A percentile compares a stretch with the other conserved stretches of the same genome.
phyloP scores from a whole-genome alignment of 768 basidiomycete genomes.

The Agrocybe chaxingu region DNA sequence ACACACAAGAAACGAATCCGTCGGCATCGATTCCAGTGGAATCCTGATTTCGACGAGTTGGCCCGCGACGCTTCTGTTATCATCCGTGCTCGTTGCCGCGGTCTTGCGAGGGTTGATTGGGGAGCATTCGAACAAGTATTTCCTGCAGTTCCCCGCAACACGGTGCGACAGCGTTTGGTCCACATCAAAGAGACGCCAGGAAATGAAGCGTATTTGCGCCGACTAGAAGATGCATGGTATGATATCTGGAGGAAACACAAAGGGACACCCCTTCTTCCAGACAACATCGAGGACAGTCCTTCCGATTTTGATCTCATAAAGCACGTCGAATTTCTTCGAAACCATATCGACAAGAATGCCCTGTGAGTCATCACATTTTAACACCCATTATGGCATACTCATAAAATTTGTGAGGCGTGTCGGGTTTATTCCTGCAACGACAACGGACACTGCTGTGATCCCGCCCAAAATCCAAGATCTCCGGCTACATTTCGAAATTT shows the following conservation, averaged over 20 bases:
- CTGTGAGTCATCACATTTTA: constrained; percentile 51
- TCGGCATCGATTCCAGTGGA: constrained; percentile 80
- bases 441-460: constrained; percentile 31
- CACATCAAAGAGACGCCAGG: constrained; percentile 60
- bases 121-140: constrained; percentile 77
- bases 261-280: constrained; percentile 65
- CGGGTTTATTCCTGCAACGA: constrained; percentile 49
- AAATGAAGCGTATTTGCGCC: constrained; percentile 70
- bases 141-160: constrained; percentile 69
- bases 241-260: constrained; percentile 71
- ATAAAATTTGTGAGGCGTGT: constrained; percentile 48
- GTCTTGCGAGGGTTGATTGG: constrained; percentile 61
- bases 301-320: constrained; percentile 75
- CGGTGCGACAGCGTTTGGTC: constrained; percentile 65
- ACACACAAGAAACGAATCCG: constrained; percentile 47
- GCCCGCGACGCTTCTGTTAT: constrained; percentile 83
- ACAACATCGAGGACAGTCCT: constrained; percentile 63
- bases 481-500: constrained; percentile 44
- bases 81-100: constrained; percentile 73
- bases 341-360: constrained; percentile 80
- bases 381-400: constrained; percentile 10
- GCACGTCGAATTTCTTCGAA: constrained; percentile 81
- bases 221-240: constrained; percentile 81
- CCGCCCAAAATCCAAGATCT: constrained; percentile 44
- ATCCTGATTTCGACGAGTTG: constrained; percentile 82